Evolutionary conservation across 2,329 filamentous ascomycete genomes (phyloP), one percentile per base, ranked within the genome.

Genomic region (Pseudogymnoascus sp.): DNA sequence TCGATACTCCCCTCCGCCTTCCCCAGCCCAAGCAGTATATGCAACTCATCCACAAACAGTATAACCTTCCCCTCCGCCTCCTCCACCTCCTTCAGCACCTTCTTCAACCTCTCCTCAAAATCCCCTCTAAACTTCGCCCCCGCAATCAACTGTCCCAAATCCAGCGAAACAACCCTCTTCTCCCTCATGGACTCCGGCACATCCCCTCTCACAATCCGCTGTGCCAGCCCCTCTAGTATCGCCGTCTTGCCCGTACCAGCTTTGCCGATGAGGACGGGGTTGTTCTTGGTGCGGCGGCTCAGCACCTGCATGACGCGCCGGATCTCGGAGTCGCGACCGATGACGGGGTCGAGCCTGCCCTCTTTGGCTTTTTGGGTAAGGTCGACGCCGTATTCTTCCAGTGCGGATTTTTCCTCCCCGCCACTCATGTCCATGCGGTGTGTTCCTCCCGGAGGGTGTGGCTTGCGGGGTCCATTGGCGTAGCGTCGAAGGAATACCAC

Each of bases 1-100:
- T 99, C 95, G 66, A 97, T 96, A 43, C 91, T 96, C 4, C 95
- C 95, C 76, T 97, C 93, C 0, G 92, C 91, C 75, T 97, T 97
- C 18, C 95, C 95, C 5, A 97, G 81, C 0, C 95, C 95, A 1
- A 97, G 84, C 0, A 99, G 80, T 1, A 88, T 96, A 73, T 99
- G 95, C 41, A 97, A 78, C 73, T 97, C 95, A 71, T 97, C 95
- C 61, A 97, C 90, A 76, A 99, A 97, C 2, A 99, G 80, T 45
- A 99, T 96, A 4, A 97, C 88, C 62, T 90, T 86, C 35, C 95
- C 95, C 60, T 96, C 81, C 1, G 93, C 90, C 66, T 96, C 87
- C 74, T 96, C 86, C 9, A 96, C 93, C 74, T 97, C 95, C 70
- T 89, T 92, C 72, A 99, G 75, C 1, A 97, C 92, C 67, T 88